Evolutionary conservation across 2,329 filamentous ascomycete species (phyloP).

Genomic region (Calonectria pauciramosa): DNA sequence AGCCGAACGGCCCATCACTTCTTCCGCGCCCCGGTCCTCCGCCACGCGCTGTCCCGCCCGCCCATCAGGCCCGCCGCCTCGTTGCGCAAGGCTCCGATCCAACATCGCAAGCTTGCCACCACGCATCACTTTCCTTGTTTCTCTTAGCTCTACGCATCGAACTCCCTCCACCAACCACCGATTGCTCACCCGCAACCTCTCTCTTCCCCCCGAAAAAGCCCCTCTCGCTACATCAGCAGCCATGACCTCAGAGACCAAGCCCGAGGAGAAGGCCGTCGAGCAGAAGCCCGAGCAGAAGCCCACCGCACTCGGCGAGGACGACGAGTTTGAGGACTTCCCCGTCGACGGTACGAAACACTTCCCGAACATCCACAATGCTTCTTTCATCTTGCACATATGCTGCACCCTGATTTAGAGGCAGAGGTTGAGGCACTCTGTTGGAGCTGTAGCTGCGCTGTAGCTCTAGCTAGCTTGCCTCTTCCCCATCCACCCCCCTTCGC

Average conservation of each 20-base stretch:
- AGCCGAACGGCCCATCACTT: conserved; percentile 28
- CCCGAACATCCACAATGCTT: fast-evolving
- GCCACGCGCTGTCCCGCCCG: conserved; percentile 8
- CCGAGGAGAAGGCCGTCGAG: conserved; percentile 44
- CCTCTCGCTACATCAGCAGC: neutral
- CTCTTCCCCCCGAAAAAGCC: neutral
- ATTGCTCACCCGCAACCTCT: neutral
- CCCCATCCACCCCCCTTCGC: neutral
- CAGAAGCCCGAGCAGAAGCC: conserved; percentile 51
- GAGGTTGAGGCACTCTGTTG: neutral
- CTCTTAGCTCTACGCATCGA: neutral
- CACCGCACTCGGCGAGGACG: conserved; percentile 89
- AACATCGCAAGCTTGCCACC: conserved; percentile 6
- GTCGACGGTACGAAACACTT: conserved; percentile 79
- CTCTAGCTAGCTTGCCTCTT: neutral
- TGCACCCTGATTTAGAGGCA: too few species aligned
- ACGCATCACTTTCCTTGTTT: neutral
- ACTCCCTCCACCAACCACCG: neutral
- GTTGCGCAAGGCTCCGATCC: conserved; percentile 34
- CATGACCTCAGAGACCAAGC: conserved; percentile 46
- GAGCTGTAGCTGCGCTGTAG: neutral
- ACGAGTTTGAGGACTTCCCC: conserved; percentile 99
- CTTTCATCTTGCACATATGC: neutral
- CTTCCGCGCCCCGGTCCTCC: conserved; percentile 24
- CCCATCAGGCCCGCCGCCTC: conserved; percentile 24